Evolutionary conservation across 129 eudicot genomes (phyloP).

Genomic region (Flaveria ramosissima): DNA sequence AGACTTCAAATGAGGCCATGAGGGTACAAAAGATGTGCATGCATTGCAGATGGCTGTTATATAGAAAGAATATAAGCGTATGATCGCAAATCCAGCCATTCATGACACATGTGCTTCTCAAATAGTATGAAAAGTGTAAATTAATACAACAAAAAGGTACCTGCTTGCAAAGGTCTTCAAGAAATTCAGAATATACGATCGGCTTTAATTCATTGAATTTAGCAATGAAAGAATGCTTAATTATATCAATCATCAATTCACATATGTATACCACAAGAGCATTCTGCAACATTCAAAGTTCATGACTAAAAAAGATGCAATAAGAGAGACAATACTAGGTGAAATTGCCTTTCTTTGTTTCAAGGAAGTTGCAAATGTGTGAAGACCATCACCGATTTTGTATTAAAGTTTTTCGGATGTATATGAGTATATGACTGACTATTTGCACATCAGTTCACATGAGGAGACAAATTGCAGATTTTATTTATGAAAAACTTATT

Average conservation of each 20-base stretch:
- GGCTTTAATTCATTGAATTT: slow-evolving; percentile 94
- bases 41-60: no score
- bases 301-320: not conserved
- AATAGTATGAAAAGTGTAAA: not conserved
- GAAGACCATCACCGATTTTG: not conserved
- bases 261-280: slow-evolving; percentile 80
- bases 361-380: slow-evolving; percentile 15
- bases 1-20: not conserved
- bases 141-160: slow-evolving; percentile 39
- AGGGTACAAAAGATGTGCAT: not conserved
- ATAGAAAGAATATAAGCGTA: no score
- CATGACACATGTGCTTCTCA: no score
- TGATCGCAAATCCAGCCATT: no score
- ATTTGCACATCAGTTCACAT: slow-evolving; percentile 7
- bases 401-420: not conserved
- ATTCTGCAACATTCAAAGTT: slow-evolving; percentile 62
- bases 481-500: slow-evolving; percentile 3
- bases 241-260: slow-evolving; percentile 86
- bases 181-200: slow-evolving; percentile 81
- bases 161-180: slow-evolving; percentile 99
- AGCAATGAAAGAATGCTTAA: slow-evolving; percentile 90
- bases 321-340: slow-evolving; percentile 22
- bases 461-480: not conserved
- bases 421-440: slow-evolving; percentile 13
- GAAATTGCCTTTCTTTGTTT: not conserved